Conservation (phyloP, 352 stramenopile genomes). For the Pythium folliculosum region DNA sequence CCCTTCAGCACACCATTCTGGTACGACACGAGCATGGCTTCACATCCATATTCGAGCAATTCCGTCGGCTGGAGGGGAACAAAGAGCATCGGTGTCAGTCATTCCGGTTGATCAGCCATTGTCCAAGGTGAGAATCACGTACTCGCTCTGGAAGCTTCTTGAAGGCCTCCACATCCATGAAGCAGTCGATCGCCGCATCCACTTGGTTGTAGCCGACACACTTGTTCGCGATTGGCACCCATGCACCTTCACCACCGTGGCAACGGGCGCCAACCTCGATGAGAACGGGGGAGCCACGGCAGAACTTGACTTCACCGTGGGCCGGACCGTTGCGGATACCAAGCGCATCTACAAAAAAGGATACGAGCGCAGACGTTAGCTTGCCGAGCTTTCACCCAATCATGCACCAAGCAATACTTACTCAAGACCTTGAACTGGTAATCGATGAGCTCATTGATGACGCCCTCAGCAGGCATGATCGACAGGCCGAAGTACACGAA, state of each 20-base stretch:
- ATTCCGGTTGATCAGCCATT: neutral
- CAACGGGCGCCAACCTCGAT: constrained; percentile 96
- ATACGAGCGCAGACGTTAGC: constrained; percentile 3
- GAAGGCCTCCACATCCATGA: constrained; percentile 63
- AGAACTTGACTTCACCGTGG: constrained; percentile 88
- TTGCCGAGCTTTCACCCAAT: neutral
- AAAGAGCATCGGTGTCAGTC: neutral
- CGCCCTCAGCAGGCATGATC: constrained; percentile 61
- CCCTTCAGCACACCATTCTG: constrained; percentile 91
- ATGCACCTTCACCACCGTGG: constrained; percentile 95
- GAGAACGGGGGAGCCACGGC: constrained; percentile 84
- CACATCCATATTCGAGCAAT: constrained; percentile 86
- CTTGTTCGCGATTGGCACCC: constrained; percentile 89
- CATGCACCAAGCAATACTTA: constrained; percentile 14
- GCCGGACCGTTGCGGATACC: constrained; percentile 75
- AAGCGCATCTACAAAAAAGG: constrained; percentile 44
- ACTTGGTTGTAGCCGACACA: constrained; percentile 95
- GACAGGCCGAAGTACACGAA: constrained; percentile 95
- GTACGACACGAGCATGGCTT: constrained; percentile 94
- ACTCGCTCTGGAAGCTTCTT: constrained; percentile 57
- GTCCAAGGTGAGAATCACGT: constrained; percentile 18
- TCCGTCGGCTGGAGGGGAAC: constrained; percentile 43
- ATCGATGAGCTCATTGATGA: constrained; percentile 81
- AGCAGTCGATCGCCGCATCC: constrained; percentile 85
- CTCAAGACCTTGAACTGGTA: constrained; percentile 81